phyloP scores from a whole-genome alignment of 139 green algal genomes.

The Coelastrella sp. region DNA sequence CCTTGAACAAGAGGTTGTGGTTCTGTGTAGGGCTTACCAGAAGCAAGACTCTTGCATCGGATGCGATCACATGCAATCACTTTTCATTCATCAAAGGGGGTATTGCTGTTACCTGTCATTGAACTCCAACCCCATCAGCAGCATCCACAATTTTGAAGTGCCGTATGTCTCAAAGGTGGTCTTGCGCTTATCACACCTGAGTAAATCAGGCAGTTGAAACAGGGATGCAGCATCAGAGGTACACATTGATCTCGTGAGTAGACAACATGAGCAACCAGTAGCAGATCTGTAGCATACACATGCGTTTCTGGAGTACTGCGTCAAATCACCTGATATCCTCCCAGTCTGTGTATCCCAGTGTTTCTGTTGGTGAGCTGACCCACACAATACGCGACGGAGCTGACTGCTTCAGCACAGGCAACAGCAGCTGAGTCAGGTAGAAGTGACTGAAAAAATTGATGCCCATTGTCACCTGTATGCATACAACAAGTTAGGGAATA shows the following conservation, averaged over 20 bases:
- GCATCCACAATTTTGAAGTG: constrained; percentile 7
- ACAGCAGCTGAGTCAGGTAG: constrained; percentile 16
- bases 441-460: constrained; percentile 25
- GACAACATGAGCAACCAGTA: too few species aligned
- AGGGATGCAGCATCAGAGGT: background rate
- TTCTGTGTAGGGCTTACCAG: too few species aligned
- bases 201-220: background rate
- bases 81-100: too few species aligned
- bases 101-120: constrained; percentile 25
- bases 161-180: background rate
- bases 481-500: background rate
- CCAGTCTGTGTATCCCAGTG: constrained; percentile 8
- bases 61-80: too few species aligned
- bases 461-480: background rate
- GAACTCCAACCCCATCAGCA: constrained; percentile 10
- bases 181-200: background rate
- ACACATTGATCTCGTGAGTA: too few species aligned
- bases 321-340: constrained; percentile 11
- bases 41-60: too few species aligned
- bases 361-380: background rate
- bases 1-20: too few species aligned
- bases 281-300: background rate
- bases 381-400: background rate
- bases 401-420: background rate
- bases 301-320: background rate